Conservation (phyloP, 495 filamentous ascomycete genomes). For the Poronia punctata region DNA sequence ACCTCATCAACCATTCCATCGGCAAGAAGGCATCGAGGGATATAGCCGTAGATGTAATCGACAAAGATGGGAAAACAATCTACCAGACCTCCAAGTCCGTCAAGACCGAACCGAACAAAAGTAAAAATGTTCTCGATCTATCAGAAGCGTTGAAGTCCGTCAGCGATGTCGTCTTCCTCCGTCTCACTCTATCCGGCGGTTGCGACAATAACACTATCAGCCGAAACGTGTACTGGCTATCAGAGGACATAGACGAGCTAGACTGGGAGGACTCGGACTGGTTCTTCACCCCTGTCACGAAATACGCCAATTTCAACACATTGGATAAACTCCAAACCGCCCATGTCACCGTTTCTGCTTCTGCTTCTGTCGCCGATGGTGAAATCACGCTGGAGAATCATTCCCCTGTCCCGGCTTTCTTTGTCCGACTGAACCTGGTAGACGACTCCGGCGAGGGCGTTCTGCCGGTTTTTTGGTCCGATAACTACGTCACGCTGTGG, state of each 20-base stretch:
- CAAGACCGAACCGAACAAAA: slow-evolving; percentile 32
- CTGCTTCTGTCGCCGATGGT: not conserved
- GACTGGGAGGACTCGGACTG: slow-evolving; percentile 52
- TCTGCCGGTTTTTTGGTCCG: slow-evolving; percentile 49
- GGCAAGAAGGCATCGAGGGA: slow-evolving; percentile 34
- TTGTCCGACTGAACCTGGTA: slow-evolving; percentile 44
- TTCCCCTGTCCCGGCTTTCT: slow-evolving; percentile 48
- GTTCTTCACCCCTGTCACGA: slow-evolving; percentile 51
- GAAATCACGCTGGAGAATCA: slow-evolving; percentile 41
- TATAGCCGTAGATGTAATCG: slow-evolving; percentile 43
- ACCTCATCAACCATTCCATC: slow-evolving; percentile 51
- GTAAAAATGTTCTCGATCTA: slow-evolving; percentile 23
- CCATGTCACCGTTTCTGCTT: slow-evolving; percentile 25
- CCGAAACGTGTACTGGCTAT: slow-evolving; percentile 59
- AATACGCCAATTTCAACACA: slow-evolving; percentile 46
- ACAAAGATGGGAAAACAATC: slow-evolving; percentile 37
- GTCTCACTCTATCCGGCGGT: slow-evolving; percentile 36
- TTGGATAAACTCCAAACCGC: slow-evolving; percentile 36
- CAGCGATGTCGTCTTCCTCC: slow-evolving; percentile 45
- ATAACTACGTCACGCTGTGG: slow-evolving; percentile 59
- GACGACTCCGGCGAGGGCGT: slow-evolving; percentile 37
- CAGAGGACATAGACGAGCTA: slow-evolving; percentile 40
- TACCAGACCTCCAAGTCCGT: slow-evolving; percentile 19
- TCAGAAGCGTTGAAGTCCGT: slow-evolving; percentile 27
- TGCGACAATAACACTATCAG: slow-evolving; percentile 34